phyloP scores from a whole-genome alignment of 2,329 filamentous ascomycete species.

The Neofusicoccum parvum region DNA sequence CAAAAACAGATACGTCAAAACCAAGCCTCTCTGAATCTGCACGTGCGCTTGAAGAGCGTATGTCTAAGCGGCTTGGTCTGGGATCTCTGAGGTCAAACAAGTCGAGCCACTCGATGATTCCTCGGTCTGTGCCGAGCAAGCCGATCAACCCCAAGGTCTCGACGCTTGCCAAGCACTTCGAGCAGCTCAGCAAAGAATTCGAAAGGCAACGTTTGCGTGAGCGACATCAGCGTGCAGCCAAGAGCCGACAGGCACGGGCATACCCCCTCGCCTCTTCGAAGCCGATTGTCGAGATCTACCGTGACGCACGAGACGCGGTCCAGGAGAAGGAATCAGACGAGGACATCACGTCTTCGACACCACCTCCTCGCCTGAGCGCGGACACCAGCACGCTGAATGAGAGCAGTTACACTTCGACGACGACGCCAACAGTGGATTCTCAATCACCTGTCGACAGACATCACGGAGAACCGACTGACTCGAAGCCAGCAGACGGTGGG shows the following conservation, averaged over 20 bases:
- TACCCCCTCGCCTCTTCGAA: constrained; percentile 92
- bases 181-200: constrained; percentile 94
- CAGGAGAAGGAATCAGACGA: constrained; percentile 74
- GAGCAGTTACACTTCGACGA: constrained; percentile 37
- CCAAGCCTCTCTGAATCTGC: constrained; percentile 37
- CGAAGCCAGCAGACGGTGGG: constrained; percentile 18
- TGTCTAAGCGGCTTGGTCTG: constrained; percentile 72
- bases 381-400: constrained; percentile 42
- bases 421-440: constrained; percentile 34
- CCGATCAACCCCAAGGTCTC: constrained; percentile 79
- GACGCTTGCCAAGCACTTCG: constrained; percentile 91
- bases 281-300: constrained; percentile 93
- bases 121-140: constrained; percentile 74
- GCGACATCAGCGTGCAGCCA: constrained; percentile 76
- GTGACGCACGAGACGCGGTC: constrained; percentile 89
- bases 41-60: constrained; percentile 67
- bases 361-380: constrained; percentile 35
- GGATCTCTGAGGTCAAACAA: constrained; percentile 63
- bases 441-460: constrained; percentile 39
- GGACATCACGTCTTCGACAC: constrained; percentile 47
- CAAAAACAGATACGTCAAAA: constrained; percentile 29
- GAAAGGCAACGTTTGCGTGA: constrained; percentile 91
- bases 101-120: constrained; percentile 72
- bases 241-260: constrained; percentile 73
- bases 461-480: constrained; percentile 22